Evolutionary conservation across 129 eudicot species (phyloP).

Genomic region (Centella asiatica): DNA sequence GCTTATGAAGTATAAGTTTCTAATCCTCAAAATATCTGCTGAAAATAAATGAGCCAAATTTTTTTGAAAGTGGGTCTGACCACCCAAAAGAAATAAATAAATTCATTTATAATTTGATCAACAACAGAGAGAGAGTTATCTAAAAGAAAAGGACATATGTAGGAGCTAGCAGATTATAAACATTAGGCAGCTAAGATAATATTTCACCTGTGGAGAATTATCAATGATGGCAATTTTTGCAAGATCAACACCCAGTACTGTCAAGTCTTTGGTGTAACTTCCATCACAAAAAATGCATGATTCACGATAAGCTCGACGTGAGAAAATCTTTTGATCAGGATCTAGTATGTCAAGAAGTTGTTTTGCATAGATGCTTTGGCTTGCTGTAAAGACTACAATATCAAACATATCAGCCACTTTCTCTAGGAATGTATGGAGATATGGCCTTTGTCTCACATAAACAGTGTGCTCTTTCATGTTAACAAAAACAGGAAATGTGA

Average conservation of each 20-base stretch:
- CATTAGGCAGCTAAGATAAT: neutral
- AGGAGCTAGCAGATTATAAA: neutral
- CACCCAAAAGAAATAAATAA: neutral
- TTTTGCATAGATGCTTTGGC: constrained; percentile 90
- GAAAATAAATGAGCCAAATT: neutral
- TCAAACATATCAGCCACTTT: constrained; percentile 90
- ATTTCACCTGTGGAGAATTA: constrained; percentile 86
- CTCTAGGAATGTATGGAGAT: constrained; percentile 61
- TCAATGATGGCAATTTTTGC: constrained; percentile 93
- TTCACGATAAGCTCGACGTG: constrained; percentile 87
- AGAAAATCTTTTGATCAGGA: constrained; percentile 76
- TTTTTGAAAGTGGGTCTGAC: neutral
- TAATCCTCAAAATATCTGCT: neutral
- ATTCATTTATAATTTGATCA: neutral
- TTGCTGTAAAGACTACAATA: constrained; percentile 82
- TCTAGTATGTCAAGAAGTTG: constrained; percentile 84
- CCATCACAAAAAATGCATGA: constrained; percentile 91
- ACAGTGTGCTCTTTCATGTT: constrained; percentile 73
- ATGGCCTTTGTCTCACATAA: constrained; percentile 82
- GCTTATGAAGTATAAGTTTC: neutral
- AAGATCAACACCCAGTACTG: constrained; percentile 89
- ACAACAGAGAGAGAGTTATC: constrained; percentile 1
- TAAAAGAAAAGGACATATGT: neutral
- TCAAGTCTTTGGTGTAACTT: constrained; percentile 81
- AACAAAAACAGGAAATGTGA: constrained; percentile 68